Base-by-base conservation (phyloP, 164 flowering plant genomes). In the Umbilicus rupestris region DNA sequence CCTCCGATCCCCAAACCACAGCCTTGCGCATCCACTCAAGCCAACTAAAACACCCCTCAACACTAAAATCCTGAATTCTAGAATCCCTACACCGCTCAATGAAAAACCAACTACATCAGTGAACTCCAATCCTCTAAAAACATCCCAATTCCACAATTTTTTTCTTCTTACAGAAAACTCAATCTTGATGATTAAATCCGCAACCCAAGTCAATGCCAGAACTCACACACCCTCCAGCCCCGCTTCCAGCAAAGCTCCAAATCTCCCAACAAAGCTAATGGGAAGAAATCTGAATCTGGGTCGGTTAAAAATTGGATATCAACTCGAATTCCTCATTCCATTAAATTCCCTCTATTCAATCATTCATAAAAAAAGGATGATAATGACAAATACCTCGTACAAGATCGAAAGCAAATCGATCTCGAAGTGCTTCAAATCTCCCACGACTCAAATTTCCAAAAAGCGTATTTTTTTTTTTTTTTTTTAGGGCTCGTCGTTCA, bases 1-100 rank as follows among this genome's bases (percentile, higher is more conserved):
- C 26, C 65, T 66, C 64, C 65, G 33, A 71, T 55, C 31, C 46
- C 24, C 6, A 30, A 41, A 45, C n/a, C n/a, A n/a, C n/a, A n/a
- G n/a, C n/a, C n/a, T n/a, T n/a, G n/a, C n/a, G n/a, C n/a, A n/a
- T n/a, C n/a, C n/a, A n/a, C n/a, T n/a, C n/a, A n/a, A n/a, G n/a
- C n/a, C n/a, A n/a, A n/a, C n/a, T n/a, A n/a, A n/a, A n/a, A n/a
- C 66, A 20, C 49, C 14, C 24, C 26, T 28, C 31, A 60, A 14
- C 30, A 39, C 64, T 14, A 60, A 29, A 22, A 14, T 41, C 66
- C n/a, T n/a, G n/a, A n/a, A n/a, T n/a, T n/a, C n/a, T n/a, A 29
- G 39, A 52, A 64, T 33, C 22, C 10, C 66, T 14, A 55, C 60
- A 28, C 58, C 15, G 12, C 60, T 7, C 6, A 26, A 55, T 16